These are phyloP conservation scores for Phytophthora tentaculata DNA, from an alignment of 352 stramenopile species.

Conservation along the genomic window DNA sequence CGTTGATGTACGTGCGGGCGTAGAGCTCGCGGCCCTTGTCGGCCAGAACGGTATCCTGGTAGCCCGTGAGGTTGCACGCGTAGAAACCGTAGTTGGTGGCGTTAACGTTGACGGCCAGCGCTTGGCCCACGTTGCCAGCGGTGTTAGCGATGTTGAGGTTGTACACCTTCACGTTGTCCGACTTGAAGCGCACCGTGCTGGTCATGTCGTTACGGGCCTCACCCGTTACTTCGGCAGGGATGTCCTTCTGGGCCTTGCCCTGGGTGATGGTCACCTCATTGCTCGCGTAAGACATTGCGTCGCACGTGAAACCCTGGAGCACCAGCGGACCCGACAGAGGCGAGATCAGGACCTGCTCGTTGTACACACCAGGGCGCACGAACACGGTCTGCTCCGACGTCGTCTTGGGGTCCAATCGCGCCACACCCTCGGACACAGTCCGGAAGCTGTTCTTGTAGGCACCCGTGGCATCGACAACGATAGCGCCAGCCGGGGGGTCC, in stretches of 20 bases:
- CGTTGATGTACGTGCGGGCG: slow-evolving; percentile 32
- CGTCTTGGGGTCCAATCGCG: slow-evolving; percentile 19
- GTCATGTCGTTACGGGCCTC: slow-evolving; percentile 32
- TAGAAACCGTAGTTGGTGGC: slow-evolving; percentile 39
- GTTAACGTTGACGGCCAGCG: slow-evolving; percentile 33
- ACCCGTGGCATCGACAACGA: slow-evolving; percentile 31
- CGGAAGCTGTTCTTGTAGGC: slow-evolving; percentile 33
- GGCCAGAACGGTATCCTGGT: slow-evolving; percentile 31
- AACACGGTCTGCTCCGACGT: slow-evolving; percentile 33
- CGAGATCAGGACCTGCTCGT: slow-evolving; percentile 28
- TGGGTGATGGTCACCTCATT: slow-evolving; percentile 37
- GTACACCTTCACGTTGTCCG: slow-evolving; percentile 41
- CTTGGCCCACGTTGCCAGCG: slow-evolving; percentile 29
- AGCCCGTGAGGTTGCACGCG: slow-evolving; percentile 28
- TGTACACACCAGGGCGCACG: slow-evolving; percentile 30
- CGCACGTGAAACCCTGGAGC: slow-evolving; percentile 32
- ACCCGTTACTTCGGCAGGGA: slow-evolving; percentile 26
- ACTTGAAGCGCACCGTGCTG: slow-evolving; percentile 30
- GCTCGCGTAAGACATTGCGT: slow-evolving; percentile 25
- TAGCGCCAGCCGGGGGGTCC: slow-evolving; percentile 18
- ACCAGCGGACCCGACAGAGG: slow-evolving; percentile 25
- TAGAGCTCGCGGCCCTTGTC: slow-evolving; percentile 34
- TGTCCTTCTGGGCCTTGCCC: slow-evolving; percentile 34
- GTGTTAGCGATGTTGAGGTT: too few species aligned
- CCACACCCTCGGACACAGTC: slow-evolving; percentile 24